Percentiles rank a stretch among this genome's conserved stretches.
Evolutionary conservation across 2,329 filamentous ascomycete species (phyloP).

Genomic region (Leptosphaerulina australis): DNA sequence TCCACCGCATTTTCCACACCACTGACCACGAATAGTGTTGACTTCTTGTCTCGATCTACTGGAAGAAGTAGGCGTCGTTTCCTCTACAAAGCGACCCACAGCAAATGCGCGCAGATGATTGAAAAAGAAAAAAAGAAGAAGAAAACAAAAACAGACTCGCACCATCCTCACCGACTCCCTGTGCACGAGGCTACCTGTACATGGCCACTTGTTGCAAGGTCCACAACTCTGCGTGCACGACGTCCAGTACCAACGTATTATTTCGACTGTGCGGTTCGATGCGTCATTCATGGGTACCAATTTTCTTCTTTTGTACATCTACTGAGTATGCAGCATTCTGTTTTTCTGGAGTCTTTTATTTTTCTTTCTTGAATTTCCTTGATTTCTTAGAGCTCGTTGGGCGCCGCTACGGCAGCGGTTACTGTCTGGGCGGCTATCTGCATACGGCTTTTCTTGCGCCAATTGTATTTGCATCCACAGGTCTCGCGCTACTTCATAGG

Average conservation of each 20-base stretch:
- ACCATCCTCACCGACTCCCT: background rate
- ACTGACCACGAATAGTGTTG: slow-evolving; percentile 52
- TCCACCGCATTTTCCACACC: background rate
- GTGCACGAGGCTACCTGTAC: slow-evolving; percentile 13
- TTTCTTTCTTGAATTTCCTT: slow-evolving; percentile 20
- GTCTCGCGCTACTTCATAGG: slow-evolving; percentile 2
- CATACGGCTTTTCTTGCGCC: slow-evolving; percentile 20
- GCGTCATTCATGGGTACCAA: slow-evolving; percentile 9
- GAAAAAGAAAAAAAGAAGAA: too few species aligned
- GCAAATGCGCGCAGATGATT: slow-evolving; percentile 46
- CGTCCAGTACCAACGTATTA: slow-evolving; percentile 22
- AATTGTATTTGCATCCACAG: slow-evolving; percentile 18
- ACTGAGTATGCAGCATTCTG: slow-evolving; percentile 28
- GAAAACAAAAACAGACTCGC: slow-evolving; percentile 23
- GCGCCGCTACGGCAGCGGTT: slow-evolving; percentile 13
- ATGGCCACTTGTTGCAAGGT: slow-evolving; percentile 20
- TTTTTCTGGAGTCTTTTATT: slow-evolving; percentile 17
- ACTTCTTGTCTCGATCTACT: slow-evolving; percentile 61
- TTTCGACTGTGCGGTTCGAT: slow-evolving; percentile 8
- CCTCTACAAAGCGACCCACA: slow-evolving; percentile 39
- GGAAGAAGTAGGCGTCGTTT: slow-evolving; percentile 49
- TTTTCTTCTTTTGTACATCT: slow-evolving; percentile 37
- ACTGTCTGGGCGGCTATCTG: slow-evolving; percentile 21
- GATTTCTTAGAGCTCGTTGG: slow-evolving; percentile 19
- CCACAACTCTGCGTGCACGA: slow-evolving; percentile 8